Evolutionary conservation across 2,329 filamentous ascomycete species (phyloP), one percentile per base, ranked within the genome.

Genomic region (Ophiostoma angusticollis): DNA sequence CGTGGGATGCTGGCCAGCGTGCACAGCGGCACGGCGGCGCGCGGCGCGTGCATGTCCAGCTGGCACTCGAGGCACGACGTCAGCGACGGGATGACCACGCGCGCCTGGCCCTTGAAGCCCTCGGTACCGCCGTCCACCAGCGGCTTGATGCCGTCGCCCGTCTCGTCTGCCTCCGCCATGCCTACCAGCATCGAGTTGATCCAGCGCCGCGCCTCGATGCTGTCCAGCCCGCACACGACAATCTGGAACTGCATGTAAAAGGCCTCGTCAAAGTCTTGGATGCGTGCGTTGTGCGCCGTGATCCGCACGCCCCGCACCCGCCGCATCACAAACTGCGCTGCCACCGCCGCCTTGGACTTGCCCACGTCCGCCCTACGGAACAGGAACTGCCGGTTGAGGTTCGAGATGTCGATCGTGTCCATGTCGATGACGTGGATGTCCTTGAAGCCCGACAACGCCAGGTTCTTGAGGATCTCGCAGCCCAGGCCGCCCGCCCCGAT

Each of bases 341-440:
- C 91, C 31, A 94, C 84, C 54, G 91, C 84, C 35, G 93, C 91
- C 62, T 98, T 98, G 50, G 73, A 84, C 53, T 85, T 89, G 27
- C 93, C 91, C 21, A 98, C 89, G 57, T 98, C 91, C 44, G 77
- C 68, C 51, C 87, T 74, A 17, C 91, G 84, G 61, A 98, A 98
- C 43, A 98, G 75, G 55, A 98, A 98, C 54, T 98, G 91, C 30
- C 91, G 81, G 61, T 98, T 98, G 17, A 98, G 72, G 58, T 98
- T 98, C 36, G 87, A 95, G 44, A 98, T 89, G 55, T 98, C 91
- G 58, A 98, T 98, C 1, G 89, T 98, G 60, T 98, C 86, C 91
- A 98, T 98, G 62, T 98, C 91, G 52, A 98, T 96, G 43, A 98
- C 91, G 64, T 98, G 86, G 49, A 98, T 95, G 53, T 94, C 77